Evolutionary conservation across 768 basidiomycete genomes (phyloP), one percentile per base, ranked within the genome.

Genomic region (Leucogyrophana mollusca): DNA sequence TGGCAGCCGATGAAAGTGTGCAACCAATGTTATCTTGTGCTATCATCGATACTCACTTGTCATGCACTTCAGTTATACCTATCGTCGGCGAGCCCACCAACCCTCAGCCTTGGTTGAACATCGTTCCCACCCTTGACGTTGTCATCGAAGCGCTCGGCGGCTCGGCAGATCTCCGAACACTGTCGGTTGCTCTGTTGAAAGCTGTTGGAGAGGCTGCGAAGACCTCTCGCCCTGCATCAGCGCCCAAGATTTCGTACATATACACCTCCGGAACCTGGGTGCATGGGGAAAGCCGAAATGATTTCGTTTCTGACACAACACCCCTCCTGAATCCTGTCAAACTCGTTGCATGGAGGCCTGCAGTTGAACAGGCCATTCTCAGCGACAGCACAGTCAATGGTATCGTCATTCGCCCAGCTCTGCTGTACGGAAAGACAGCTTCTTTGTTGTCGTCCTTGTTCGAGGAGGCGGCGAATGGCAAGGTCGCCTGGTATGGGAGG

Each of bases 231-330:
- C 59, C 56, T 0, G n/a, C 25, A 3, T 51, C 50, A 4, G 50
- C 55, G 1, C 56, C 64, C 17, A 66, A 69, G 44, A 22, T 67
- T 5, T 55, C 61, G 3, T 68, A 56, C 46, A 64, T 69, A 43
- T 63, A 63, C 45, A 62, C 59, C 6, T 64, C 62, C 0, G 69
- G 69, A 1, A 32, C 40, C 3, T 69, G 67, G 69, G 57, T 58
- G 0, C 58, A 65, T 38, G 54, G 56, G 10, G 53, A 60, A 9
- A 50, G 49, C 34, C 33, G 46, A 3, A 47, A 43, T 17, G 52
- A 54, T 10, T 42, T 50, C 35, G 41, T 53, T 27, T 50, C 51
- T 11, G 61, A 62, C 34, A 51, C 51, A 3, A 57, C 54, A 0
- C 55, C 61, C 0, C 52, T 56, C 42, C 14, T n/a, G 7, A 54